phyloP scores from a whole-genome alignment of 2,329 filamentous ascomycete genomes.

The Trematosphaeria pertusa region DNA sequence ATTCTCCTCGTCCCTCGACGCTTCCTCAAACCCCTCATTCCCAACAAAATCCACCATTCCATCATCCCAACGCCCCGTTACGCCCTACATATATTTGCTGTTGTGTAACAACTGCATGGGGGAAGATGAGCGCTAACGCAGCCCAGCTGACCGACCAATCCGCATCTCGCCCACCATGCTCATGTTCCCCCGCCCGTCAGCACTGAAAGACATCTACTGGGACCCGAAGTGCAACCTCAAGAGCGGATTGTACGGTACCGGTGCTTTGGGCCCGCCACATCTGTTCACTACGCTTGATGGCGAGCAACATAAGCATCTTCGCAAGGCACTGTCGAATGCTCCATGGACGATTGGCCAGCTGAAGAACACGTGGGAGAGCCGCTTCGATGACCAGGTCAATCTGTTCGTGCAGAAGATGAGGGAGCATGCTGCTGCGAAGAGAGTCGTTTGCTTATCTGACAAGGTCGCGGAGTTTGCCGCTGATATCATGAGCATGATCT shows the following conservation, averaged over 20 bases:
- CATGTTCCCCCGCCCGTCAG: slow-evolving; percentile 44
- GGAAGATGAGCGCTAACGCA: background rate
- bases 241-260: slow-evolving; percentile 42
- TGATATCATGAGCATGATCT: slow-evolving; percentile 52
- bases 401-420: slow-evolving; percentile 44
- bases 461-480: slow-evolving; percentile 52
- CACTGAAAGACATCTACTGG: slow-evolving; percentile 52
- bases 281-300: slow-evolving; percentile 44
- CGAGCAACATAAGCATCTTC: slow-evolving; percentile 42
- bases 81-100: too few species aligned
- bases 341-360: slow-evolving; percentile 49
- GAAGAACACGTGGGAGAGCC: slow-evolving; percentile 49
- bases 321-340: slow-evolving; percentile 47
- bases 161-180: slow-evolving; percentile 49
- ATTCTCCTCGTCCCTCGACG: background rate
- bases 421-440: slow-evolving; percentile 29
- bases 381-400: slow-evolving; percentile 45
- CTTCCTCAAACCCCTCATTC: background rate
- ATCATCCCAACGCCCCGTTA: too few species aligned
- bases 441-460: slow-evolving; percentile 42
- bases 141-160: slow-evolving; percentile 40
- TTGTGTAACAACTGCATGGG: slow-evolving; percentile 1
- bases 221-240: slow-evolving; percentile 48
- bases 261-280: slow-evolving; percentile 45
- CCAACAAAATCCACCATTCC: too few species aligned